A percentile compares a stretch with the other conserved stretches of the same genome.
Evolutionary conservation across 768 basidiomycete genomes (phyloP).

Genomic region (Serendipita sp.): DNA sequence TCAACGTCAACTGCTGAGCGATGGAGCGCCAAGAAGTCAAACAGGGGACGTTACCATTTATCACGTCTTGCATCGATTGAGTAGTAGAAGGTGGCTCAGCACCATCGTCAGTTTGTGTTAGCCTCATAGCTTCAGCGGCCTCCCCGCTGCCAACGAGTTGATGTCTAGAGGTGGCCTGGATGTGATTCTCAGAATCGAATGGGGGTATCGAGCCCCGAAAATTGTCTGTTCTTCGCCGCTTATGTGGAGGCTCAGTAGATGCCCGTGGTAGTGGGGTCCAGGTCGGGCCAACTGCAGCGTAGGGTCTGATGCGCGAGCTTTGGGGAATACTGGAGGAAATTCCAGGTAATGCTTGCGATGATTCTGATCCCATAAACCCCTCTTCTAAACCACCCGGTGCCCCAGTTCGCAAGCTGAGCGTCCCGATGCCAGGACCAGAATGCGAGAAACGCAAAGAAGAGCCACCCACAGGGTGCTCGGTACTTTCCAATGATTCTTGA

Average conservation of each 20-base stretch:
- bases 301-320: not conserved
- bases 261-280: not conserved
- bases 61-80: not conserved
- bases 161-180: no score
- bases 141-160: not conserved
- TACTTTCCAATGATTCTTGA: not conserved
- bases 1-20: not conserved
- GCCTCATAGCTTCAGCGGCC: slow-evolving; percentile 2
- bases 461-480: not conserved
- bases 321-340: not conserved
- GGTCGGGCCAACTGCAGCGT: not conserved
- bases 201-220: no score
- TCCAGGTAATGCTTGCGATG: not conserved
- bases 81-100: not conserved
- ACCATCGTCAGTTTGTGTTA: not conserved
- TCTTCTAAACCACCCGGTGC: not conserved
- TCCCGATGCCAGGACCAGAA: not conserved
- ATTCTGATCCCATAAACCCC: not conserved
- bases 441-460: not conserved
- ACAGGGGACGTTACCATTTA: not conserved
- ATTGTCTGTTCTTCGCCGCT: not conserved
- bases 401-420: not conserved
- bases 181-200: no score
- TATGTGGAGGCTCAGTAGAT: not conserved
- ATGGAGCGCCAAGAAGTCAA: not conserved